Evolutionary conservation across 768 basidiomycete species (phyloP).

Genomic region (Cyclocybe aegerita): DNA sequence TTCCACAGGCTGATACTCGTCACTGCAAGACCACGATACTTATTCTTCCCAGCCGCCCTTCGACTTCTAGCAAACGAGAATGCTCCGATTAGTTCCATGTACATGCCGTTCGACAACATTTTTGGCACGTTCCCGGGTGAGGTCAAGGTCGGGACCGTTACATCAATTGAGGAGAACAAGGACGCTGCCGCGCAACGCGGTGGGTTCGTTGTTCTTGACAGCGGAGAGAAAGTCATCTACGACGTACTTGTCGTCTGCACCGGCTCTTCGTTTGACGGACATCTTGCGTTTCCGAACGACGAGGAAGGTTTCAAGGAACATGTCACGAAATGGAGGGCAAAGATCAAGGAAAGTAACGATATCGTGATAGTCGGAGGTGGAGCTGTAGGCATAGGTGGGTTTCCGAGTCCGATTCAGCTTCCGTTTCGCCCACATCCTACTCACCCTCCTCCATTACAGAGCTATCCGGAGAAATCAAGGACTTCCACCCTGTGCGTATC

Average conservation of each 20-base stretch:
- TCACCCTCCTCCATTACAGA: constrained; percentile 22
- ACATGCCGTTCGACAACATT: constrained; percentile 55
- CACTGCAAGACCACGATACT: constrained; percentile 45
- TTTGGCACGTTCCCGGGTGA: constrained; percentile 50
- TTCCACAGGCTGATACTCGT: constrained; percentile 56
- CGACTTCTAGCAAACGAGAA: constrained; percentile 49
- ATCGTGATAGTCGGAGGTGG: constrained; percentile 55
- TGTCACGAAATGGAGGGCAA: constrained; percentile 17
- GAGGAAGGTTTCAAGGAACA: constrained; percentile 14
- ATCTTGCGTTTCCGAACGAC: constrained; percentile 39
- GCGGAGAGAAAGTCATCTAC: constrained; percentile 49
- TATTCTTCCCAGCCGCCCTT: constrained; percentile 47
- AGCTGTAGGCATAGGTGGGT: constrained; percentile 46
- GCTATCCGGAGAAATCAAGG: constrained; percentile 44
- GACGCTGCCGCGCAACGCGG: constrained; percentile 30
- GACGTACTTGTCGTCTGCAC: constrained; percentile 58
- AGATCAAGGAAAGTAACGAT: constrained; percentile 32
- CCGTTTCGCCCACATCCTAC: not conserved
- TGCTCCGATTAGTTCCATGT: constrained; percentile 40
- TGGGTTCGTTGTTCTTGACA: constrained; percentile 44
- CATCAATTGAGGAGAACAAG: constrained; percentile 27
- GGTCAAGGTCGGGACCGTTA: constrained; percentile 39
- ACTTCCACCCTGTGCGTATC: constrained; percentile 34
- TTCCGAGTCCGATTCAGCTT: not conserved
- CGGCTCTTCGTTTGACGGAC: constrained; percentile 53